Conservation (phyloP, 2,329 filamentous ascomycete genomes). For the Endothia cerciana region DNA sequence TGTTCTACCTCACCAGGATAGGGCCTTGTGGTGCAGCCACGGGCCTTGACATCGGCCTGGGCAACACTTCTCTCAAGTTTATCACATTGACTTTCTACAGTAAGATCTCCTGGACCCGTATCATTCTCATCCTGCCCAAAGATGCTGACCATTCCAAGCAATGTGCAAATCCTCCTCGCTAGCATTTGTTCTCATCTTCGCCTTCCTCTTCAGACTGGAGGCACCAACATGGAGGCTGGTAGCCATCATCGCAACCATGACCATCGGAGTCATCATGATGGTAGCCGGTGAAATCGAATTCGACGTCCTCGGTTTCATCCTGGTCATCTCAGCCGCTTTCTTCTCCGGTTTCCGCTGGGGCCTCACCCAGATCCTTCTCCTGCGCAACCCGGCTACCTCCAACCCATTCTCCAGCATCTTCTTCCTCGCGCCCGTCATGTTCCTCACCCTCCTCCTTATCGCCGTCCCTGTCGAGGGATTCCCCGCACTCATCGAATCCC, state of each 20-base stretch:
- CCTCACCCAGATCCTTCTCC: constrained; percentile 94
- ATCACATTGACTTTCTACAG: constrained; percentile 97
- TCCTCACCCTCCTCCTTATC: constrained; percentile 76
- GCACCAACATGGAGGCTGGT: constrained; percentile 84
- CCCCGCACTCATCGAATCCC: constrained; percentile 65
- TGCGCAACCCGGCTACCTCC: constrained; percentile 90
- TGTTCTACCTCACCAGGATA: constrained; percentile 91
- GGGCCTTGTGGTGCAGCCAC: constrained; percentile 91
- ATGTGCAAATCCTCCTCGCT: constrained; percentile 99
- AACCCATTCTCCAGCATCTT: constrained; percentile 98
- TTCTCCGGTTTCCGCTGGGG: constrained; percentile 97
- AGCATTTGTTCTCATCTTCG: constrained; percentile 92
- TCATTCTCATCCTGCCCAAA: constrained; percentile 8
- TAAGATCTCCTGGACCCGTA: constrained; percentile 42
- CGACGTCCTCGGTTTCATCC: constrained; percentile 80
- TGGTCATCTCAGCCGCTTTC: constrained; percentile 92
- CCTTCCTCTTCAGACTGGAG: constrained; percentile 91
- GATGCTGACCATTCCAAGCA: constrained; percentile 51
- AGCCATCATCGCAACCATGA: constrained; percentile 89
- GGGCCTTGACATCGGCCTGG: constrained; percentile 91
- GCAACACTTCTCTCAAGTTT: constrained; percentile 94
- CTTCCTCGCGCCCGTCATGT: constrained; percentile 98
- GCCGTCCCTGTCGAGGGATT: constrained; percentile 87
- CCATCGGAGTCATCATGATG: constrained; percentile 94
- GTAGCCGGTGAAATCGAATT: constrained; percentile 94